phyloP scores from a whole-genome alignment of 768 basidiomycete species.

The Leccinum uliginosum region DNA sequence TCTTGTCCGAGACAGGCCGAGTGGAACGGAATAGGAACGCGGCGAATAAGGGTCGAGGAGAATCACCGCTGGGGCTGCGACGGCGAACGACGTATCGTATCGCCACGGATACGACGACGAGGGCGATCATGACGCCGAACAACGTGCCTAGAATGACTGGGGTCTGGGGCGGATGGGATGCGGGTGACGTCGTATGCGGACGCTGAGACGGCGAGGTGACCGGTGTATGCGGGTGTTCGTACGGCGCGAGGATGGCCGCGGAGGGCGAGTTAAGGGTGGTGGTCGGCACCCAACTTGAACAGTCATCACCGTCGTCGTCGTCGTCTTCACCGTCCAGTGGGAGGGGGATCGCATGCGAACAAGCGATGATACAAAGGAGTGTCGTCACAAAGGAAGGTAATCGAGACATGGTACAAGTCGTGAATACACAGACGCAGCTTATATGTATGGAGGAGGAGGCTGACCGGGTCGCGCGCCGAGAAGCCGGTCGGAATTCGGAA shows the following conservation, averaged over 20 bases:
- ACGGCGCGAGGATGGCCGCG: conserved; percentile 9
- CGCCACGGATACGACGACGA: conserved; percentile 2
- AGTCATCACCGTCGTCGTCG: conserved; percentile 8
- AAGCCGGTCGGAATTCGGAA: background rate
- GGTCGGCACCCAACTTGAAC: background rate
- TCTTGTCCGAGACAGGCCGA: conserved; percentile 5
- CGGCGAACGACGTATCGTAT: conserved; percentile 14
- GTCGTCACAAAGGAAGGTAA: conserved; percentile 17
- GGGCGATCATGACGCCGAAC: conserved; percentile 13
- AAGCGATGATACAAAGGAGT: conserved; percentile 8
- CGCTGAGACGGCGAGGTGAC: conserved; percentile 7
- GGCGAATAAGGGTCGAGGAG: conserved; percentile 3
- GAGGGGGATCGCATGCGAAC: conserved; percentile 5
- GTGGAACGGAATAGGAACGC: background rate
- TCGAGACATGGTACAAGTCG: conserved; percentile 7
- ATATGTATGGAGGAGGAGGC: background rate
- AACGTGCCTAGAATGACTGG: conserved; percentile 14
- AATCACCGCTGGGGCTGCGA: conserved; percentile 3
- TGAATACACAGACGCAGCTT: background rate
- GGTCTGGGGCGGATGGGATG: conserved; percentile 2
- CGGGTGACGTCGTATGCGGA: conserved; percentile 11
- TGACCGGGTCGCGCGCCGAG: background rate
- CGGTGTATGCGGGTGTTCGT: conserved; percentile 8
- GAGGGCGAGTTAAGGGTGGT: background rate
- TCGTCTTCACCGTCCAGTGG: background rate